These are phyloP conservation scores for Lichenothelia convexa DNA, from an alignment of 495 filamentous ascomycete species.

Conservation along the genomic window DNA sequence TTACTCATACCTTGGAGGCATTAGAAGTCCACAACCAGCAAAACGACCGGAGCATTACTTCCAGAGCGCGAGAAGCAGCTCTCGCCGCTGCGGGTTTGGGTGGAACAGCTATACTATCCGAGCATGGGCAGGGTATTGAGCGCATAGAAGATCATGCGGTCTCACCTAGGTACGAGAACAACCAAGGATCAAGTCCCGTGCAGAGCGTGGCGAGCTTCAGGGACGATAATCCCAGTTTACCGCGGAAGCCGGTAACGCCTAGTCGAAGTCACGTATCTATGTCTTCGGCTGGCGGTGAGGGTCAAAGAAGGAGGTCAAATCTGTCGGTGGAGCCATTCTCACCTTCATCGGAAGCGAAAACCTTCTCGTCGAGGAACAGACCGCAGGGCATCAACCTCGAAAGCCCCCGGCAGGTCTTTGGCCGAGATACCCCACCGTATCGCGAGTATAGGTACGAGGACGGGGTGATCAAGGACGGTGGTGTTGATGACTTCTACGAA, in stretches of 20 bases:
- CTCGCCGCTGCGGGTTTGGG: slow-evolving; percentile 23
- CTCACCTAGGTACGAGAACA: slow-evolving; percentile 22
- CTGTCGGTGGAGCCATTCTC: slow-evolving; percentile 14
- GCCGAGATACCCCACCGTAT: slow-evolving; percentile 21
- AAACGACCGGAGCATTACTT: slow-evolving; percentile 31
- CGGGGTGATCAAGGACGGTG: slow-evolving; percentile 18
- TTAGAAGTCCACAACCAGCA: slow-evolving; percentile 29
- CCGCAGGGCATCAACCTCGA: slow-evolving; percentile 33
- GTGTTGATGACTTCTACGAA: slow-evolving; percentile 31
- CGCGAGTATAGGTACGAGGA: slow-evolving; percentile 26
- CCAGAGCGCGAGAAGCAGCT: slow-evolving; percentile 20
- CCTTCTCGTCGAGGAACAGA: slow-evolving; percentile 30
- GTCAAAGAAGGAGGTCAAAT: slow-evolving; percentile 3
- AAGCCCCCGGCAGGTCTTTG: slow-evolving; percentile 26
- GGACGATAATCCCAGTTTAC: slow-evolving; percentile 28
- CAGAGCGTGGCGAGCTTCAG: slow-evolving; percentile 72
- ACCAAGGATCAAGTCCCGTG: slow-evolving; percentile 58
- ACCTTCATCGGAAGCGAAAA: slow-evolving; percentile 19
- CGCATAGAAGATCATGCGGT: slow-evolving; percentile 12
- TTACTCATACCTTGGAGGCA: slow-evolving; percentile 38
- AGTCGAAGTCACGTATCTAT: slow-evolving; percentile 11
- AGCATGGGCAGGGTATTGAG: slow-evolving; percentile 8
- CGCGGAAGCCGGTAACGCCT: slow-evolving; percentile 10
- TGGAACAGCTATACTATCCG: slow-evolving; percentile 6
- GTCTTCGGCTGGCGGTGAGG: slow-evolving; percentile 7